phyloP scores from a whole-genome alignment of 495 filamentous ascomycete genomes.

The Hypoxylon lienhwacheense region DNA sequence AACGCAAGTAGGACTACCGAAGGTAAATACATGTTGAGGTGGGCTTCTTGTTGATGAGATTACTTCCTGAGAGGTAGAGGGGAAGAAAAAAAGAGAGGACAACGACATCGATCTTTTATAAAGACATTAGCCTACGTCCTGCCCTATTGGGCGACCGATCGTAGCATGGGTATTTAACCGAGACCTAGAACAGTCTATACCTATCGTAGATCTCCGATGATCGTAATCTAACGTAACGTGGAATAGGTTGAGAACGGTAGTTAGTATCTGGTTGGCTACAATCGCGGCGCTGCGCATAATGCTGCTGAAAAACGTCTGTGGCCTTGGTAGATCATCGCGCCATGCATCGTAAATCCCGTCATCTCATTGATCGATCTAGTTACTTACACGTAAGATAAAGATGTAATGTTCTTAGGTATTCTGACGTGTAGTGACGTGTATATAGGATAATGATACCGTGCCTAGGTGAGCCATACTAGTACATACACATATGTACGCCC shows the following conservation, averaged over 20 bases:
- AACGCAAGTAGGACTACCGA: slow-evolving; percentile 9
- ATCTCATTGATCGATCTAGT: slow-evolving; percentile 6
- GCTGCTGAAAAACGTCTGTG: neutral
- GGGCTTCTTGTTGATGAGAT: neutral
- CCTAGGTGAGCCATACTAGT: too few relatives aligned
- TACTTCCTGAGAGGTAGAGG: neutral
- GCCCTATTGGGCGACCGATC: slow-evolving; percentile 19
- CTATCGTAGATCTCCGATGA: slow-evolving; percentile 10
- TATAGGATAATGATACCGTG: too few relatives aligned
- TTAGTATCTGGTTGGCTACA: slow-evolving; percentile 15
- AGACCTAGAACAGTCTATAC: slow-evolving; percentile 10
- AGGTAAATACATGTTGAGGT: slow-evolving; percentile 15
- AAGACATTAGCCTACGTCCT: slow-evolving; percentile 5
- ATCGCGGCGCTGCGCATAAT: neutral
- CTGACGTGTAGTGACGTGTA: too few relatives aligned
- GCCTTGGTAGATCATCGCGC: slow-evolving; percentile 4
- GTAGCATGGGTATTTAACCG: slow-evolving; percentile 25
- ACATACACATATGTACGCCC: too few relatives aligned
- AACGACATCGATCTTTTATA: slow-evolving; percentile 19
- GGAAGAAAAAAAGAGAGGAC: neutral
- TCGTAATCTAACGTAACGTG: slow-evolving; percentile 4
- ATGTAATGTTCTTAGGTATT: neutral
- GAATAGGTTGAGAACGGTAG: slow-evolving; percentile 10
- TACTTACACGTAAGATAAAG: slow-evolving; percentile 9
- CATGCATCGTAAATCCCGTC: slow-evolving; percentile 14